Base-by-base conservation (phyloP, 2,329 filamentous ascomycete genomes). In the Graphilbum fragrans region DNA sequence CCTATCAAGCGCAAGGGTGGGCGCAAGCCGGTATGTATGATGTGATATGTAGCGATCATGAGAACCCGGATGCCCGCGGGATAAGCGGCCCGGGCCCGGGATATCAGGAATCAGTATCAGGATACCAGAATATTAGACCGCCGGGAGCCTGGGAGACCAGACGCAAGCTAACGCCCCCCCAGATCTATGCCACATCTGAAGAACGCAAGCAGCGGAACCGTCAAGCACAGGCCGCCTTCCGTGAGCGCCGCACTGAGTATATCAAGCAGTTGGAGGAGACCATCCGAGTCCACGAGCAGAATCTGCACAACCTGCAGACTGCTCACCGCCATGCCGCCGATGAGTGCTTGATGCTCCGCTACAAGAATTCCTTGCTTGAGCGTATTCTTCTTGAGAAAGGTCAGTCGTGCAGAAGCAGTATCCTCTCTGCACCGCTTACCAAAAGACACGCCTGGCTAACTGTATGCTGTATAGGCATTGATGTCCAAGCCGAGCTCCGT, bases 141-240 rank as follows among this genome's bases (percentile, higher is more conserved):
- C n/a, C n/a, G n/a, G n/a, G n/a, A n/a, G n/a, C n/a, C n/a, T n/a
- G n/a, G n/a, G n/a, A n/a, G n/a, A n/a, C n/a, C n/a, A 33, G 8
- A 21, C 16, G 20, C 20, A 18, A 11, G 19, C 44, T 48, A 33
- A 48, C 34, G 9, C 2, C 2, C 6, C 17, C 14, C 17, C 39
- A 95, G 90, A 95, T 95, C 49, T 98, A 98, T 72, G 92, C 92
- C 41, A 98, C 92, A 29, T 96, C 92, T 11, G 92, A 98, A 63
- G 92, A 98, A 65, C 81, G 92, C 56, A 96, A 98, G 68, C 92
- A 96, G 65, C 79, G 92, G 50, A 98, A 98, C 59, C 74, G 92
- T 53, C 92, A 96, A 67, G 92, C 92, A 37, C 92, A 98, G 65
- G 92, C 92, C 42, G 92, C 92, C 44, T 98, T 98, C 57, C 82